Base-by-base conservation (phyloP, 2,329 filamentous ascomycete species). In the Fusarium redolens region DNA sequence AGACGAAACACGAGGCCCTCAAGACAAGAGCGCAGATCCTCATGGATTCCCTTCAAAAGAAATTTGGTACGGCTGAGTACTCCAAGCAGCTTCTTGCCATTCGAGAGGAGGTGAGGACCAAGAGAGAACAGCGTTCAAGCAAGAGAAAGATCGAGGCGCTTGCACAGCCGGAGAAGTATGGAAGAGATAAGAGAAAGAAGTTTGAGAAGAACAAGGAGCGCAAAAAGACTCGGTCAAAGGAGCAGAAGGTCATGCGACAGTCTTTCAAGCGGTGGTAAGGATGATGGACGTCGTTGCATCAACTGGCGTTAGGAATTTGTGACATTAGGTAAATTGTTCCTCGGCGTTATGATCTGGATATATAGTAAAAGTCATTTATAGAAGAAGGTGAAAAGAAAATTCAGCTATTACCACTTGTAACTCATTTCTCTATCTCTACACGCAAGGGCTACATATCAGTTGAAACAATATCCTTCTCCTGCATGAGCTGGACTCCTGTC, bases 61-160 rank as follows among this genome's bases (percentile, higher is more conserved):
- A 93, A 79, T 86, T 97, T 57, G 96, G 96, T 44, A 94, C 92
- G 4, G 89, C 91, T 2, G 90, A 90, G 69, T 99, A 95, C 83
- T 91, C 95, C n/a, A 86, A 87, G 61, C 87, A 92, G 50, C 86
- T 98, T 78, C 82, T 93, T 43, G 88, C 88, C 44, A 93, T 97
- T 11, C 90, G 94, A 68, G 91, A 92, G 58, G 88, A 87, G 20
- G 91, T 96, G n/a, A 89, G 89, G 78, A 87, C 88, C 72, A 90
- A 92, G 77, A 87, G 96, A 74, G 90, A 94, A 79, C 89, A 91
- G 77, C 86, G 97, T 72, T 90, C 92, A 60, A 90, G 88, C 72
- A 99, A 99, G 89, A 89, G 96, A 78, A 93, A 94, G 83, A 93
- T 98, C 72, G 95, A 97, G 80, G 93, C 93, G 15, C 91, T 99